phyloP scores from a whole-genome alignment of 192 early-diverging fungal species.

The Coemansia sp. region DNA sequence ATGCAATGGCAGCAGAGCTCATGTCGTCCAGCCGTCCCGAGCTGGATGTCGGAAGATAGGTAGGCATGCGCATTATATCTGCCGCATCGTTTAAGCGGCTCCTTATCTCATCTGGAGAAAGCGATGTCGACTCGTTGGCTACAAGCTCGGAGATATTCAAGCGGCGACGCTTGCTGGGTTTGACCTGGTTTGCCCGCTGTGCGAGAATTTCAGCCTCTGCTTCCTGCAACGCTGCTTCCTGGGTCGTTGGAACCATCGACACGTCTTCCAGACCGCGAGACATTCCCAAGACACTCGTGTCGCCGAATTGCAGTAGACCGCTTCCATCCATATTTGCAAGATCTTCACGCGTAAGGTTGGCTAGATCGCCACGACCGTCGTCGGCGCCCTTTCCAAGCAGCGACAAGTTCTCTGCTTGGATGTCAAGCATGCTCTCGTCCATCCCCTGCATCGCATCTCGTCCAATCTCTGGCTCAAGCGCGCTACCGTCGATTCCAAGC shows the following conservation, averaged over 20 bases:
- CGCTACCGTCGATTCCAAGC: constrained; percentile 28
- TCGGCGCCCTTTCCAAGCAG: constrained; percentile 32
- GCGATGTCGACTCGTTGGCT: constrained; percentile 38
- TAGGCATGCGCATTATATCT: constrained; percentile 47
- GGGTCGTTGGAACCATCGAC: constrained; percentile 34
- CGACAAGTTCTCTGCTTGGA: constrained; percentile 33
- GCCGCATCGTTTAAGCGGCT: constrained; percentile 30
- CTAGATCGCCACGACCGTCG: constrained; percentile 10
- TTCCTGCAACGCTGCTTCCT: constrained; percentile 47
- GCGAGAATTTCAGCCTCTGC: constrained; percentile 47
- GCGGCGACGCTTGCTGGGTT: constrained; percentile 38
- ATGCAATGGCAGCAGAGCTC: constrained; percentile 43
- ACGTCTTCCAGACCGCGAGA: constrained; percentile 16
- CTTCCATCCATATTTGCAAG: constrained; percentile 16
- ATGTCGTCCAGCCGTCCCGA: constrained; percentile 35
- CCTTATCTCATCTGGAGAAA: constrained; percentile 40
- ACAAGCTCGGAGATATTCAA: constrained; percentile 49
- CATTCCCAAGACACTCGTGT: constrained; percentile 24
- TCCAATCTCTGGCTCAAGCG: constrained; percentile 59
- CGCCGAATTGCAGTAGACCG: constrained; percentile 31
- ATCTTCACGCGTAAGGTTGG: constrained; percentile 37
- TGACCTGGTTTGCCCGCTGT: constrained; percentile 9
- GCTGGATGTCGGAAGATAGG: constrained; percentile 35
- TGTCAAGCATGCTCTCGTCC: constrained; percentile 41
- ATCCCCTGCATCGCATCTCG: constrained; percentile 57